phyloP scores from a whole-genome alignment of 148 eudicot species.

The Heliamphora exappendiculata region DNA sequence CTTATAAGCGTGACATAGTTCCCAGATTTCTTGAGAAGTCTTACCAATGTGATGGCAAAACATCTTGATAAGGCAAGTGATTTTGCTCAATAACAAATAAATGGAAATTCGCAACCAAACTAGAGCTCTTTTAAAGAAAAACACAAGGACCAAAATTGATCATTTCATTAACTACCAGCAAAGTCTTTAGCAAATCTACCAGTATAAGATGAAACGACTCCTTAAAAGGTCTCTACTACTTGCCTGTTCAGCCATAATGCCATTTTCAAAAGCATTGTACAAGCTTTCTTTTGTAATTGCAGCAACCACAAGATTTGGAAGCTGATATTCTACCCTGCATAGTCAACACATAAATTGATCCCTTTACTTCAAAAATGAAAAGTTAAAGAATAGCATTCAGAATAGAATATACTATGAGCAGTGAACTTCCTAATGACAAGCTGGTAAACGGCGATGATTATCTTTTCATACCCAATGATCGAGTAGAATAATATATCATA shows the following conservation, averaged over 20 bases:
- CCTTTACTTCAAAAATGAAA: background rate
- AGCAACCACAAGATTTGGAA: constrained; percentile 84
- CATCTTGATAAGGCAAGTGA: background rate
- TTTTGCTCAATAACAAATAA: background rate
- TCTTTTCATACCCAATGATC: background rate
- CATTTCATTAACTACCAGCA: background rate
- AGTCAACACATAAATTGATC: constrained; percentile 8
- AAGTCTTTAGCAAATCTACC: background rate
- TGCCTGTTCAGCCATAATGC: constrained; percentile 90
- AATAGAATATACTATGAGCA: background rate
- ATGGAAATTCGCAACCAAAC: background rate
- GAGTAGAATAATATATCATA: background rate
- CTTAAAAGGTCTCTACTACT: constrained; percentile 6
- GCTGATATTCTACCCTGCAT: constrained; percentile 87
- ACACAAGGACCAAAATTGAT: background rate
- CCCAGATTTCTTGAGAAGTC: background rate
- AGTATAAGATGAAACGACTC: background rate
- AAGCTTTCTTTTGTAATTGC: constrained; percentile 84
- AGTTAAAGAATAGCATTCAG: background rate
- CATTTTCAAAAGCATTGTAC: constrained; percentile 77
- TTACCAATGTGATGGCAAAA: background rate
- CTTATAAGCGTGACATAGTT: background rate
- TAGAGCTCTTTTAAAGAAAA: background rate
- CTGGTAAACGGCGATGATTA: background rate
- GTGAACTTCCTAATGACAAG: background rate